Evolutionary conservation across 1,284 basidiomycete species (phyloP), one percentile per base, ranked within the genome.

Genomic region (Malassezia caprae): DNA sequence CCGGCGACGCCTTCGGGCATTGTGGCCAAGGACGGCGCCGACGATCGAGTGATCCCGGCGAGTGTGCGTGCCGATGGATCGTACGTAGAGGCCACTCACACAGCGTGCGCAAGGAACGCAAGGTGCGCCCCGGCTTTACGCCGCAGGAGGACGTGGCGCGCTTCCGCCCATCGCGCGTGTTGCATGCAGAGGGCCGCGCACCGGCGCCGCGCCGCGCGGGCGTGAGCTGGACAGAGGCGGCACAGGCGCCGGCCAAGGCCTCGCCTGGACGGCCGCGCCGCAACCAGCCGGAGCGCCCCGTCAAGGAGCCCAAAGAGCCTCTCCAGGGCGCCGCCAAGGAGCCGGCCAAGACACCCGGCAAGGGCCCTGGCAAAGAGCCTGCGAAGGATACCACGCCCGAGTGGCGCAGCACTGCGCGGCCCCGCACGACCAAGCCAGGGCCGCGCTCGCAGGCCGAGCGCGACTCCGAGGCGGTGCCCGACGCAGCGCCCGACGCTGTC

Each of bases 11-110:
- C 55, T 31, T 57, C 55, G 21, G 55, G 55, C 26, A 52, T 57
- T 21, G 55, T 57, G 8, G 37, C 21, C 12, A 45, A 35, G 21
- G 32, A 15, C 7, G n/a, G 21, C 28, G 11, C 42, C 17, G 24
- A 43, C 6, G 50, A 37, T 3, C 24, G 35, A 8, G 49, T 57
- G 1, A 34, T 57, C 12, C 55, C 55, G 6, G 26, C 43, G 3
- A 57, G 55, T 30, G 46, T 52, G 12, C 55, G 55, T 12, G 55
- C 55, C 2, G 55, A 57, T 44, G 55, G 55, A 24, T 57, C 55
- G 54, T 55, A 50, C 17, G 53, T 55, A 24, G n/a, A 11, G 5
- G 12, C 19, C 15, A 15, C 53, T 55, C 23, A 55, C 17, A 12
- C 45, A 55, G 53, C 12, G 45, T 57, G 17, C 49, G 55, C 26